Conservation (phyloP, 2,329 filamentous ascomycete species). For the Hypoxylon sp. region DNA sequence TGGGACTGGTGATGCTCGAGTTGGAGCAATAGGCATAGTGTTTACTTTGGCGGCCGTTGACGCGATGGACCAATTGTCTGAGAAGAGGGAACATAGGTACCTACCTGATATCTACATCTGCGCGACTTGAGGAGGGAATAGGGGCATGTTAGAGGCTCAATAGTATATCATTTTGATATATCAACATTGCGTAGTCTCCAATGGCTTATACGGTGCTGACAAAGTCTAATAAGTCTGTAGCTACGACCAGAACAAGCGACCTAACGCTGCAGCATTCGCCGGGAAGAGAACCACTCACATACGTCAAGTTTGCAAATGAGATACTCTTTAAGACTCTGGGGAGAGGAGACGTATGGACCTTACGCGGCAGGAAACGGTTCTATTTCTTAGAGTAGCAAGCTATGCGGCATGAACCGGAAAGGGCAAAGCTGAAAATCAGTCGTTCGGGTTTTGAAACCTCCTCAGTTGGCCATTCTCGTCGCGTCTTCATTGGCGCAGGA, state of each 20-base stretch:
- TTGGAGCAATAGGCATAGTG: conserved; percentile 18
- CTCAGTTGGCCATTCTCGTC: conserved; percentile 37
- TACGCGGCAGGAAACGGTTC: conserved; percentile 17
- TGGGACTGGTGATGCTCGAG: conserved; percentile 23
- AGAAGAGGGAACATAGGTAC: conserved; percentile 16
- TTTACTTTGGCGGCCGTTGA: conserved; percentile 12
- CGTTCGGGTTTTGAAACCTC: conserved; percentile 37
- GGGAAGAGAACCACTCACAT: conserved; percentile 12
- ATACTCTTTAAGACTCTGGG: conserved; percentile 16
- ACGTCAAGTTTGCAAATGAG: conserved; percentile 1
- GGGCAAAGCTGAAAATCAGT: conserved; percentile 36
- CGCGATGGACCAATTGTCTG: conserved; percentile 14
- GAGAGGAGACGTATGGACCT: conserved; percentile 12
- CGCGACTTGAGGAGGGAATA: conserved; percentile 19
- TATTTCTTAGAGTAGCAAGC: conserved; percentile 15
- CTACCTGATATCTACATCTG: conserved; percentile 6
- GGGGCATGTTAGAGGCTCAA: conserved; percentile 29
- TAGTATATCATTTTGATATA: conserved; percentile 15
- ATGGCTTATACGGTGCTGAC: conserved; percentile 27
- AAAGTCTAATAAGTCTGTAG: conserved; percentile 15
- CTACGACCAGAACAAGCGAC: conserved; percentile 7
- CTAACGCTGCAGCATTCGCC: conserved; percentile 12
- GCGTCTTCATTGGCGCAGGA: conserved; percentile 39
- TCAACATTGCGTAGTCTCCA: conserved; percentile 13
- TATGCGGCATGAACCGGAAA: conserved; percentile 39